Evolutionary conservation across 2,329 filamentous ascomycete species (phyloP).

Genomic region (Alternaria conjuncta): DNA sequence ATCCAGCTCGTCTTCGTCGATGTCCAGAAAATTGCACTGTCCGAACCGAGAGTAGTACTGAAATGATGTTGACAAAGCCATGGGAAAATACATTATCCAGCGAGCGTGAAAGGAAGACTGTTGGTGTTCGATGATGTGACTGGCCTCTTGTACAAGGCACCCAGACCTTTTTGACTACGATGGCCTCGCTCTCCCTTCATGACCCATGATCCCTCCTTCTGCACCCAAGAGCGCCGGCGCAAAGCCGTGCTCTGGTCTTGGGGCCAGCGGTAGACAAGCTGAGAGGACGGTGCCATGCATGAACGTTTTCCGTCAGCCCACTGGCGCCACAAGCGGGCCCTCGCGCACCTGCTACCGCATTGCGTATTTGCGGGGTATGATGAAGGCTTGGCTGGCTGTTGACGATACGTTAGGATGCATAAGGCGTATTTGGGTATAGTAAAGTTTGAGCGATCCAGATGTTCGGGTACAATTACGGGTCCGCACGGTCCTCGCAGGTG

Average conservation of each 20-base stretch:
- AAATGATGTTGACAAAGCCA: constrained; percentile 18
- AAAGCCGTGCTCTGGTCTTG: constrained; percentile 22
- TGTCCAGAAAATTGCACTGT: constrained; percentile 38
- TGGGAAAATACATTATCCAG: constrained; percentile 22
- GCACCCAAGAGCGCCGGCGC: constrained; percentile 21
- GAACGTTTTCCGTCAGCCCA: constrained; percentile 17
- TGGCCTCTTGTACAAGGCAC: constrained; percentile 11
- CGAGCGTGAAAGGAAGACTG: background rate
- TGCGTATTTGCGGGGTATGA: constrained; percentile 18
- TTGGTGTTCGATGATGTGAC: background rate
- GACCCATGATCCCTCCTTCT: constrained; percentile 4
- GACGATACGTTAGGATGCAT: constrained; percentile 6
- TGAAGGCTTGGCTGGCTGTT: constrained; percentile 1
- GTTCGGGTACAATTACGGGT: constrained; percentile 3
- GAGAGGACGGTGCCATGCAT: constrained; percentile 22
- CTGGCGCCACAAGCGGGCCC: constrained; percentile 16
- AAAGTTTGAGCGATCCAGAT: constrained; percentile 9
- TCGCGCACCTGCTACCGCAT: constrained; percentile 16
- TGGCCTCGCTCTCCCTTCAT: constrained; percentile 4
- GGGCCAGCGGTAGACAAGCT: constrained; percentile 13
- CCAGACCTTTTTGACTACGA: constrained; percentile 12
- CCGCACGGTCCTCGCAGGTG: constrained; percentile 1
- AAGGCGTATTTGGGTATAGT: constrained; percentile 10
- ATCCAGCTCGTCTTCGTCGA: constrained; percentile 42
- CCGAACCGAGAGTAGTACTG: constrained; percentile 27